These are phyloP conservation scores for Albugo candida DNA, from an alignment of 352 stramenopile genomes.

Conservation along the genomic window DNA sequence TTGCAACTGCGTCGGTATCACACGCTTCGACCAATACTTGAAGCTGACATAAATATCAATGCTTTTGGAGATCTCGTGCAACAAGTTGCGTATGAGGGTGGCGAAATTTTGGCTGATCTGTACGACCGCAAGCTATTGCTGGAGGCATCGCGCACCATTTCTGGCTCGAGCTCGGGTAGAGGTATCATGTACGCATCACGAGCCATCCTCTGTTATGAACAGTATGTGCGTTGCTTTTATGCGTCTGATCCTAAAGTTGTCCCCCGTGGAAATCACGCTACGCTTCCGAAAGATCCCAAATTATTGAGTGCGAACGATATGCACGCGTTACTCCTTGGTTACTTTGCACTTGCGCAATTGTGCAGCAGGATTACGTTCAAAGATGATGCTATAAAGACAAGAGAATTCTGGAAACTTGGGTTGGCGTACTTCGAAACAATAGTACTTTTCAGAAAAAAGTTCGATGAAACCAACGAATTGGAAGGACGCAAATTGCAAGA, in stretches of 20 bases:
- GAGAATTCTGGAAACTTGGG: constrained; percentile 34
- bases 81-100: constrained; percentile 44
- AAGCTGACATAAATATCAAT: constrained; percentile 24
- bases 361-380: constrained; percentile 33
- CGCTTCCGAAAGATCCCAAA: no score
- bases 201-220: constrained; percentile 43
- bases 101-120: constrained; percentile 30
- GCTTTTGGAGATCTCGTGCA: constrained; percentile 35
- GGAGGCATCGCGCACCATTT: no score
- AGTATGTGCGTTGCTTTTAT: constrained; percentile 55
- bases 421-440: constrained; percentile 30
- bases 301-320: constrained; percentile 2
- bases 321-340: constrained; percentile 24
- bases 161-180: constrained; percentile 13
- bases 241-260: constrained; percentile 8
- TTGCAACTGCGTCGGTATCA: constrained; percentile 37
- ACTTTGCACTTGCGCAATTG: constrained; percentile 36
- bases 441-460: constrained; percentile 13
- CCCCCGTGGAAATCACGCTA: background rate
- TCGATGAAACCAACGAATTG: background rate
- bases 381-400: constrained; percentile 23
- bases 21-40: constrained; percentile 23
- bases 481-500: constrained; percentile 1
- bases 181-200: constrained; percentile 25
- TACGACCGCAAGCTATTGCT: constrained; percentile 28